Percentiles rank a stretch among this genome's conserved stretches.
These are phyloP conservation scores for Lyophyllum decastes DNA, from an alignment of 768 basidiomycete genomes.

Conservation along the genomic window DNA sequence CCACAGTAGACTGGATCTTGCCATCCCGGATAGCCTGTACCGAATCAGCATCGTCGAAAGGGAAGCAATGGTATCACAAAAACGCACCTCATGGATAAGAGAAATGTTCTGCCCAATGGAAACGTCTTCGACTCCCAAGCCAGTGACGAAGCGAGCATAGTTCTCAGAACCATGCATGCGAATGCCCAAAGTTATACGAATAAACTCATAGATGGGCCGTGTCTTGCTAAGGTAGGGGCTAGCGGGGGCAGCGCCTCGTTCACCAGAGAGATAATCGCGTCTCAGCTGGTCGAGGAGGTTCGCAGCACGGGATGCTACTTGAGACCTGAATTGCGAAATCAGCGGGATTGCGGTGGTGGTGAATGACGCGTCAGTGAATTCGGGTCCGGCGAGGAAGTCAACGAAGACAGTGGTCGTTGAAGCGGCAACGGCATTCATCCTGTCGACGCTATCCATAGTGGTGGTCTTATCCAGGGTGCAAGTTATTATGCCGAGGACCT, in stretches of 20 bases:
- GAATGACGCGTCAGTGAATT: conserved; percentile 29
- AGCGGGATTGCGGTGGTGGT: conserved; percentile 24
- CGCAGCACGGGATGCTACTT: conserved; percentile 48
- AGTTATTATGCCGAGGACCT: conserved; percentile 43
- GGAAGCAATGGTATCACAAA: neutral
- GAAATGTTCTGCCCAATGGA: conserved; percentile 77
- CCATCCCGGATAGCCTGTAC: conserved; percentile 49
- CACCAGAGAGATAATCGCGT: conserved; percentile 57
- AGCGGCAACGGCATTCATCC: conserved; percentile 66
- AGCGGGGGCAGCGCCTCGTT: conserved; percentile 64
- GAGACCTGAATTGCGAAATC: conserved; percentile 53
- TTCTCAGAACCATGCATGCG: conserved; percentile 82
- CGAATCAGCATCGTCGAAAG: conserved; percentile 1
- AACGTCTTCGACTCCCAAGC: conserved; percentile 47
- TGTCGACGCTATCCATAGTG: conserved; percentile 66
- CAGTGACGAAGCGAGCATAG: conserved; percentile 41
- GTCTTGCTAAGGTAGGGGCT: conserved; percentile 63
- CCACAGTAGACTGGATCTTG: conserved; percentile 59
- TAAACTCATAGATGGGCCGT: conserved; percentile 65
- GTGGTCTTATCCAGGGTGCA: conserved; percentile 66
- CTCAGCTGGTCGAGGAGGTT: conserved; percentile 49
- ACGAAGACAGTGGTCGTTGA: conserved; percentile 53
- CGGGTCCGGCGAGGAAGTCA: conserved; percentile 42
- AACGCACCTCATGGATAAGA: conserved; percentile 64
- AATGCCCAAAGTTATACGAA: conserved; percentile 64